Conservation (phyloP, 2,329 filamentous ascomycete genomes). For the Akanthomyces muscarius region DNA sequence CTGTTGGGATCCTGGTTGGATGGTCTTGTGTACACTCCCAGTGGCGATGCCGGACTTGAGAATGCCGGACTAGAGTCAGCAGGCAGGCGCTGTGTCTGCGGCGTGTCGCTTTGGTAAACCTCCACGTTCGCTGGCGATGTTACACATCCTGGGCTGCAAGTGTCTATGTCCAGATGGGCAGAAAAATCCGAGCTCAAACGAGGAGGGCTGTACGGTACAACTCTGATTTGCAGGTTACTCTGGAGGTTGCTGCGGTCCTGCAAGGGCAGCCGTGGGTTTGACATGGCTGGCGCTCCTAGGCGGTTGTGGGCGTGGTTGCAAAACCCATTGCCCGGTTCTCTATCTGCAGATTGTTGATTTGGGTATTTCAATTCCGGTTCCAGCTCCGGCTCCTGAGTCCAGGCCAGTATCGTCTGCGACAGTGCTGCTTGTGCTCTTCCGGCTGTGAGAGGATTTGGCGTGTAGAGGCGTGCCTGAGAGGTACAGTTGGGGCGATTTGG, state of each 20-base stretch:
- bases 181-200: conserved; percentile 32
- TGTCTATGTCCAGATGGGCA: conserved; percentile 1
- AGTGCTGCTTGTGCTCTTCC: neutral
- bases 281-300: conserved; percentile 16
- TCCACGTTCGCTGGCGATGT: conserved; percentile 1
- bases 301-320: neutral
- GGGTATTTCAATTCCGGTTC: neutral
- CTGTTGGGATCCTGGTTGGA: neutral
- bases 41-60: conserved; percentile 8
- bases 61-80: neutral
- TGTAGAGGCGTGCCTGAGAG: no score
- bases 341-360: neutral
- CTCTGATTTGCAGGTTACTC: conserved; percentile 31
- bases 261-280: conserved; percentile 9
- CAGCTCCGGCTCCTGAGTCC: neutral
- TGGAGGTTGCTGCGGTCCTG: conserved; percentile 8
- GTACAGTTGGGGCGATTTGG: neutral
- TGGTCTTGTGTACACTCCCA: neutral
- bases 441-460: no score
- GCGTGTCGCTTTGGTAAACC: conserved; percentile 10
- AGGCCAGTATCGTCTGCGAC: neutral
- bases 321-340: neutral
- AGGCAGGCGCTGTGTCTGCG: neutral
- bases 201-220: conserved; percentile 38
- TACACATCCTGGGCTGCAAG: neutral